Base-by-base conservation (phyloP, 2,329 filamentous ascomycete species). In the Arthroderma sp. region DNA sequence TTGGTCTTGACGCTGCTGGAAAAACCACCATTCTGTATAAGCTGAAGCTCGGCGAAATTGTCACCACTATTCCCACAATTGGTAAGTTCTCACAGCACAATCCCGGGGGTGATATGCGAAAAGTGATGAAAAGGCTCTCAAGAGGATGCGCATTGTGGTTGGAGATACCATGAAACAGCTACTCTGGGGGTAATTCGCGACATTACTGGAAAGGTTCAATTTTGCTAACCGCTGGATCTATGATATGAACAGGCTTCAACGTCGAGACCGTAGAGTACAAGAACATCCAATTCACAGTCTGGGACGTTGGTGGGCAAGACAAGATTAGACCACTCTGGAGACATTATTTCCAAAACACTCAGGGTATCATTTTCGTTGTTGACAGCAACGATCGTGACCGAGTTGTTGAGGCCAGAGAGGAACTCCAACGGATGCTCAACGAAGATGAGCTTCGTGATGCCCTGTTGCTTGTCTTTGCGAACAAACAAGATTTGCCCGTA, bases 1-100 rank as follows among this genome's bases (percentile, higher is more conserved):
- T 98, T 61, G 91, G 91, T 79, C 82, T 98, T 63, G 91, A 98
- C 71, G 91, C 91, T 62, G 91, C 91, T 69, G 91, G 91, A 83
- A 98, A 98, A 80, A 98, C 91, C 64, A 98, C 91, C 60, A 98
- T 98, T 66, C 82, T 98, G 59, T 98, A 98, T 77, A 98, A 98
- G 80, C 82, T 98, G 69, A 98, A 98, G 80, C 85, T 98, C 50
- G 57, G 57, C 73, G 84, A 95, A 77, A 91, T 94, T 66, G 91
- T 96, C 68, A 96, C 91, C 65, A 98, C 91, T 58, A 98, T 98
- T 64, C 91, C 91, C 58, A 98, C 91, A 64, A 94, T 96, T 64
- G 91, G 83, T 87, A 82, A 71, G 78, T 68, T 33, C n/a, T 36
- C 15, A 22, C 15, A 22, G 3, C 15, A 22, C 15, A 22, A 22